Base-by-base conservation (phyloP, 805 yeast genomes). In the Alloascoidea hylecoeti region DNA sequence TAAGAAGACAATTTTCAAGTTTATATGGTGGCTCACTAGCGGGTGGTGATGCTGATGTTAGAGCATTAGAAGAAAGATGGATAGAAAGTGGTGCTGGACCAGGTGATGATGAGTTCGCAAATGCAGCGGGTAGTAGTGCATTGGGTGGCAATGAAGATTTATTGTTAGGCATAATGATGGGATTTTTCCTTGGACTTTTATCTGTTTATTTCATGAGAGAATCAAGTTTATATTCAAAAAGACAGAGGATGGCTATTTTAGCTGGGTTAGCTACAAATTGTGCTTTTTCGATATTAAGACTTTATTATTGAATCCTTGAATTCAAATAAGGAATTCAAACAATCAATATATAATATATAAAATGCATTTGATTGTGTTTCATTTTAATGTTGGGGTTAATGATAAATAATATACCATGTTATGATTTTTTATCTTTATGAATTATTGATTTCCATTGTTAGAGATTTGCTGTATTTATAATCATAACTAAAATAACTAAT, bases 61-160 rank as follows among this genome's bases (percentile, higher is more conserved):
- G 84, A 37, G 78, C 77, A 44, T 54, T 84, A 41, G 95, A 85
- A 51, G 95, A 85, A 46, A 65, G 83, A 40, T 86, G 95, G 95
- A 80, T 85, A 43, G 92, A 85, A 46, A 74, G 78, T 36, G 79
- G 85, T 1, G 81, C 72, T 3, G 68, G 68, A 40, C 50, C 42
- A 17, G 67, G 67, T 38, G 68, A 64, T 39, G 66, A 65, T 38
- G 70, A 63, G 37, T 68, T 61, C 36, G 63, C 66, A 32, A 63
- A 64, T 27, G 60, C 69, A 13, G 57, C 56, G 14, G 58, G 63
- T 16, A 52, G 56, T 34, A 52, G 59, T 1, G 47, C 60, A 18
- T 54, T 61, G 41, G 63, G 67, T 33, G 68, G 69, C 34, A 81
- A 81, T 46, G 74, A 70, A 42, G 89, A 80, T 48, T 59, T 84